Base-by-base conservation (phyloP, 1,284 basidiomycete species). In the Acaromyces ingoldii region DNA sequence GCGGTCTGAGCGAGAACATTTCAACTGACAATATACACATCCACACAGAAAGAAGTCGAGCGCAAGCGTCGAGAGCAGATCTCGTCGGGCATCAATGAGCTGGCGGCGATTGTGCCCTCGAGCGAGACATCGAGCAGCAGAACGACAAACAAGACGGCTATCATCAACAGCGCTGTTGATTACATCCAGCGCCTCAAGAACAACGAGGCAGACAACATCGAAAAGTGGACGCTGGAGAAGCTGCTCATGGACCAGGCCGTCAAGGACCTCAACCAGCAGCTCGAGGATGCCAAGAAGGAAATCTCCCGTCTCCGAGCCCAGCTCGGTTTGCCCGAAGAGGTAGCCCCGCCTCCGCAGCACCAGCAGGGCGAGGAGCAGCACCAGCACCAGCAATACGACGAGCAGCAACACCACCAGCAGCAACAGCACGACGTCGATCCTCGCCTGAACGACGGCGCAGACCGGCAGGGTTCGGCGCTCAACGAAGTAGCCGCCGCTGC, bases 41-140 rank as follows among this genome's bases (percentile, higher is more conserved):
- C 3, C 13, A 13, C 15, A 40, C 71, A 93, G 89, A 95, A 95
- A 87, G 92, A 96, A 77, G 92, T 96, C 10, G 92, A 97, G 77
- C 87, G 91, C 53, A 83, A 91, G 39, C 85, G 92, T 46, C 82
- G 92, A 51, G 88, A 90, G 17, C 91, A 91, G 67, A 96, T 97
- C 79, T 93, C 93, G 76, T 88, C 92, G 57, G 91, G 91, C 0
- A 95, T 97, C 78, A 90, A 87, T 73, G 87, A 91, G 72, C 84
- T 97, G 22, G 86, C 88, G 1, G 82, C 85, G 6, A 89, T 92
- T 65, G 86, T 95, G 2, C 91, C 91, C 6, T 64, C 63, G 21
- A 87, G 85, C 39, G 85, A 86, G 0, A 87, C 88, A 44, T 89
- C 91, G 76, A 90, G 63, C 40, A n/a, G n/a, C n/a, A n/a, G n/a